Evolutionary conservation across 306 rosid genomes (phyloP).

Genomic region (Prosopis cineraria): DNA sequence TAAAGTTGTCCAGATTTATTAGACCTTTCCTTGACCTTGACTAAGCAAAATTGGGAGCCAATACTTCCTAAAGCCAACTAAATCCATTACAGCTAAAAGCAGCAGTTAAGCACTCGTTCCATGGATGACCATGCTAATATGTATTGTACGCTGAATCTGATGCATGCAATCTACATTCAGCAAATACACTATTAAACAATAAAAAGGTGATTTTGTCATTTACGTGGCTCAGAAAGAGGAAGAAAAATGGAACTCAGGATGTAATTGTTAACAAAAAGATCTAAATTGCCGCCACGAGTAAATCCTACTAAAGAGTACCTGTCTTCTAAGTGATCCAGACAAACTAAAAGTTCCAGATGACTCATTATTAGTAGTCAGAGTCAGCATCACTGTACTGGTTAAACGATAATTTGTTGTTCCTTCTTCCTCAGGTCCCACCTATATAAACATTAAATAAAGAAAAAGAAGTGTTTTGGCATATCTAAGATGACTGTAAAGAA

Average conservation of each 20-base stretch:
- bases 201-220: conserved; percentile 25
- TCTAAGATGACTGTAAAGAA: conserved; percentile 1
- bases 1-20: not conserved
- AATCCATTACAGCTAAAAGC: not conserved
- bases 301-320: conserved; percentile 54
- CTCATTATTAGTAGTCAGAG: conserved; percentile 82
- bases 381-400: conserved; percentile 94
- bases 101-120: not conserved
- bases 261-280: conserved; percentile 12
- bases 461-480: conserved; percentile 14
- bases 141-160: not conserved
- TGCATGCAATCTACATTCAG: not conserved
- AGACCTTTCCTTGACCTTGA: not conserved
- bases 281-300: conserved; percentile 18
- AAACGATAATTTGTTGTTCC: conserved; percentile 76
- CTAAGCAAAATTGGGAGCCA: not conserved
- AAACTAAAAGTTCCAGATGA: conserved; percentile 82
- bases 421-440: conserved; percentile 93
- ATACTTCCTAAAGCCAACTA: not conserved
- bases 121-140: not conserved
- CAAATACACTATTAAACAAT: not conserved
- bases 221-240: conserved; percentile 21
- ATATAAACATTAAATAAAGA: conserved; percentile 5
- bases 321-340: conserved; percentile 95
- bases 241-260: conserved; percentile 15